Base-by-base conservation (phyloP, 2,329 filamentous ascomycete species). In the Diaporthe eres region DNA sequence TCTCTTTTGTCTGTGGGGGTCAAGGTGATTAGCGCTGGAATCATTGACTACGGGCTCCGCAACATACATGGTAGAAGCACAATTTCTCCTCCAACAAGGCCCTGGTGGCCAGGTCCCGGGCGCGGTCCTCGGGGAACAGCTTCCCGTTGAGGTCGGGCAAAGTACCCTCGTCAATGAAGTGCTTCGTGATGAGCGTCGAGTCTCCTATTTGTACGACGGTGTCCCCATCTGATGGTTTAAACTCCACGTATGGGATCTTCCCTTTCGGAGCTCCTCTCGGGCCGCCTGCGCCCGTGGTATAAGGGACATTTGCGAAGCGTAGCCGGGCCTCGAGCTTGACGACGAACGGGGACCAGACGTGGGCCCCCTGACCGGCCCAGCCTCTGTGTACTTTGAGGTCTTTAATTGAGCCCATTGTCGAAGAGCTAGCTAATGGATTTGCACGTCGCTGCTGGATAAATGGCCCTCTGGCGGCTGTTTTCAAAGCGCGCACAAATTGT, bases 331-430 rank as follows among this genome's bases (percentile, higher is more conserved):
- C 92, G 71, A 93, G 84, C 80, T 93, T 93, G 60, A 83, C 88
- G 71, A 91, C 90, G 78, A 91, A 93, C 13, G 91, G 90, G 0
- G 91, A 92, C 89, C 89, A 92, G 70, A 87, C 85, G 78, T 91
- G 87, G 25, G 79, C 78, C 7, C 83, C 84, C 1, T 81, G 75
- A 3, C 82, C 80, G 44, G 83, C 82, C 75, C 85, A 88, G 63
- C 90, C 90, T 55, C 90, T 88, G 81, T 85, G 90, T 67, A 92
- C 77, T 9, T 83, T 88, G 57, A 86, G 49, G 19, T 51, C 25
- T 6, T 63, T 75, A 28, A 68, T 8, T 17, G 49, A 4, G 6
- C 5, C 9, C 65, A 70, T 70, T 34, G n/a, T 70, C 9, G 3
- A 3, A 31, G n/a, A 19, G 12, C n/a, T 55, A n/a, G 19, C 2